phyloP scores from a whole-genome alignment of 2,329 filamentous ascomycete genomes.

The Coccinonectria pachysandricola region DNA sequence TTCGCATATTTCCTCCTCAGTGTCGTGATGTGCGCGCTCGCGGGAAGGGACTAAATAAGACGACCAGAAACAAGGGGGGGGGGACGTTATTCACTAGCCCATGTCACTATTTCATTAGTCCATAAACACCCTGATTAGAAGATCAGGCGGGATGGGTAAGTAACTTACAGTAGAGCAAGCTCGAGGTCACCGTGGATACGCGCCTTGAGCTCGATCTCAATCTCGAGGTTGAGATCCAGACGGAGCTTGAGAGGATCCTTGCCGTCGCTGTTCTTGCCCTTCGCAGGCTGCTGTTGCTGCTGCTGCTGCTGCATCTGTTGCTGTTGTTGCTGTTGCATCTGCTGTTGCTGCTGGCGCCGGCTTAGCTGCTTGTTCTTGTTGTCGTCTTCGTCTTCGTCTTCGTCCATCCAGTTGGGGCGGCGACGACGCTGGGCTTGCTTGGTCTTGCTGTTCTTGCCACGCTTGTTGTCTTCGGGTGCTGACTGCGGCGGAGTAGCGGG shows the following conservation, averaged over 20 bases:
- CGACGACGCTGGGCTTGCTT: slow-evolving; percentile 9
- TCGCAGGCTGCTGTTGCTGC: slow-evolving; percentile 4
- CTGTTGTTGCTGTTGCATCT: slow-evolving; percentile 11
- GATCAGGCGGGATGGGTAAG: too few species aligned
- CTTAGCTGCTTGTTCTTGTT: slow-evolving; percentile 10
- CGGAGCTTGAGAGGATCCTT: slow-evolving; percentile 48
- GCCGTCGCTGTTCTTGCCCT: slow-evolving; percentile 6
- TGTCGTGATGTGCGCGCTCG: too few species aligned
- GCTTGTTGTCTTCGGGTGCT: slow-evolving; percentile 4
- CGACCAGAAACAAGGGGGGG: too few species aligned
- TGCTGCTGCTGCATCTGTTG: slow-evolving; percentile 7
- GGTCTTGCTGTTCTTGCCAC: slow-evolving; percentile 1
- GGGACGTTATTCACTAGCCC: slow-evolving; percentile 13
- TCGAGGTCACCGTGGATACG: slow-evolving; percentile 79
- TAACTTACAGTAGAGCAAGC: slow-evolving; percentile 54
- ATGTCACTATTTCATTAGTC: slow-evolving; percentile 19
- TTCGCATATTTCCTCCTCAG: too few species aligned
- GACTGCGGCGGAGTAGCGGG: slow-evolving; percentile 12
- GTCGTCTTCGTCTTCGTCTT: slow-evolving; percentile 12
- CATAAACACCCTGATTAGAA: too few species aligned
- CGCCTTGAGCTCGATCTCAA: slow-evolving; percentile 78
- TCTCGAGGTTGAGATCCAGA: slow-evolving; percentile 70
- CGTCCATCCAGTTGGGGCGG: slow-evolving; percentile 15
- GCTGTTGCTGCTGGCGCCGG: slow-evolving; percentile 10
- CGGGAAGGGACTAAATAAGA: too few species aligned